A percentile compares a stretch with the other conserved stretches of the same genome.
phyloP scores from a whole-genome alignment of 805 yeast species.

The Nakazawaea sp. region DNA sequence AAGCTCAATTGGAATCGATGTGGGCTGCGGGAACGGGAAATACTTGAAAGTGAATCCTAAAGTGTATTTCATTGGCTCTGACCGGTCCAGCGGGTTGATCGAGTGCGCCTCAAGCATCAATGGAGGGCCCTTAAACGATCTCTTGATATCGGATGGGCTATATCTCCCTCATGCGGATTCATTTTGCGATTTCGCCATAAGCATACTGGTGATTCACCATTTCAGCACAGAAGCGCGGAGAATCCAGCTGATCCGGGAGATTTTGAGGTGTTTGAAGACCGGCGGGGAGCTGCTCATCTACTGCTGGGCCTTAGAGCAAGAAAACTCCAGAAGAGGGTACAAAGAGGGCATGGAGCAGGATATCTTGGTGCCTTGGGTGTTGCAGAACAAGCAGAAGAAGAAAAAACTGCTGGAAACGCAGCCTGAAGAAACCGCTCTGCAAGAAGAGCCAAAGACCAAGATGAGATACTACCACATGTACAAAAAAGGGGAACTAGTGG shows the following conservation, averaged over 20 bases:
- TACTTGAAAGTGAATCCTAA: constrained; percentile 68
- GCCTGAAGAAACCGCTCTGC: constrained; percentile 13
- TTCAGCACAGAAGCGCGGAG: constrained; percentile 83
- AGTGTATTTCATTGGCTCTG: constrained; percentile 67
- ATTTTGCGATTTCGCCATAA: constrained; percentile 73
- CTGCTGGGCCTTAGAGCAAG: constrained; percentile 97
- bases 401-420: constrained; percentile 32
- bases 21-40: constrained; percentile 97
- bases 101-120: constrained; percentile 48
- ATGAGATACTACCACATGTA: constrained; percentile 88
- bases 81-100: constrained; percentile 63
- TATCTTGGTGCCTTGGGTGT: constrained; percentile 93
- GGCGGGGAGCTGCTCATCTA: constrained; percentile 76
- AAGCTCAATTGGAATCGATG: constrained; percentile 78
- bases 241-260: constrained; percentile 63
- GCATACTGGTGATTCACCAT: constrained; percentile 95
- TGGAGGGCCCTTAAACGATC: constrained; percentile 33
- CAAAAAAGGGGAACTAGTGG: constrained; percentile 72
- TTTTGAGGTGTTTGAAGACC: constrained; percentile 47
- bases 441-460: constrained; percentile 38
- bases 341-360: constrained; percentile 90
- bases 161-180: constrained; percentile 44
- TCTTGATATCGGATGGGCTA: constrained; percentile 78
- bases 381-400: constrained; percentile 41
- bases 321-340: constrained; percentile 81